Evolutionary conservation across 108 stramenopile genomes (phyloP), one percentile per base, ranked within the genome.

Genomic region (Pseudonitzschia multistriata): DNA sequence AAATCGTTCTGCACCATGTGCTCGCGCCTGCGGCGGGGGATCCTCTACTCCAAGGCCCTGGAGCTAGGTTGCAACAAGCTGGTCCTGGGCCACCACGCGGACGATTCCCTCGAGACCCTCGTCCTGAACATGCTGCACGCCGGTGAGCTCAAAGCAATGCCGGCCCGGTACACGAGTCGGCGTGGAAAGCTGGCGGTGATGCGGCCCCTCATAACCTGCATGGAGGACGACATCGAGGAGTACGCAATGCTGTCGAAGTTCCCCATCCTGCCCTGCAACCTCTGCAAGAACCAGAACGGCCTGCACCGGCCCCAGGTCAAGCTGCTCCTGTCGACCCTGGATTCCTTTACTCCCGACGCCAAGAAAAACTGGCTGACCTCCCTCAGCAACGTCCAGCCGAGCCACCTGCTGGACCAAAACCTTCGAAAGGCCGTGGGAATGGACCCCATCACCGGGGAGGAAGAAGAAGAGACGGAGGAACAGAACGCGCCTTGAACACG

Each of bases 71-170:
- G 77, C 59, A 78, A 71, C 37, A 74, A 78, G 40, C 70, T 83
- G 30, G 76, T 75, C 0, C 59, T 81, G 37, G 79, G 80, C 8
- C 80, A 84, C 48, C 83, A 84, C 56, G 79, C 72, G 36, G 80
- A 84, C 62, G 80, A 84, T 68, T 73, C 77, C 1, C 55, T 84
- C n/a, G 79, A 84, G 60, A 84, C 83, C 6, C 71, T 81, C 48
- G 55, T 84, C 28, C 54, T 84, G 17, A 84, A 84, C 55, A 73
- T 77, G 71, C 36, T 84, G 11, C 83, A 84, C 49, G 71, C 53
- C 0, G 83, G 80, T 3, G 64, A 75, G 62, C 50, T 76, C 50
- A 81, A 79, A 55, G 68, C 70, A 1, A 84, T 84, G 83, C 80
- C 83, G 22, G 80, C 83, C 42, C 66, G 80, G 29, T 84, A 84